Base-by-base conservation (phyloP, 345 rosid genomes). In the Salix purpurea region DNA sequence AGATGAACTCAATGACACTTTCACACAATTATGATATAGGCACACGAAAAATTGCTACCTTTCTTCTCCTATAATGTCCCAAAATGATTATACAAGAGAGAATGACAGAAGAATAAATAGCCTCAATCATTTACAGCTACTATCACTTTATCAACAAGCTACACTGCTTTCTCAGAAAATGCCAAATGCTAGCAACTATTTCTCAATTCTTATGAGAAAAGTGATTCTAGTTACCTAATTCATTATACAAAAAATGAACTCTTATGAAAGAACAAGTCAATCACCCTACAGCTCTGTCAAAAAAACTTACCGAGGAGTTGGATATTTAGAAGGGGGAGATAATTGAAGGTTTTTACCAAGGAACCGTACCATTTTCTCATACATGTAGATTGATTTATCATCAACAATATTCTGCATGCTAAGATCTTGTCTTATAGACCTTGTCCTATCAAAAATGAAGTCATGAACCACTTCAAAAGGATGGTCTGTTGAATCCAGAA, bases 371-470 rank as follows among this genome's bases (percentile, higher is more conserved):
- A 94, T 92, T 88, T 91, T 84, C 81, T 93, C 97, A 4, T 88
- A 92, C 83, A 95, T 89, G 88, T 46, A 32, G 82, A 95, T 84
- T 60, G 82, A 96, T 87, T 79, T 80, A 50, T 86, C 85, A 75
- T 82, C 85, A 78, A 84, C 86, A 76, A 95, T 83, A 76, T 89
- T 88, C 82, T 95, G 99, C 93, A 93, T 95, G 83, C 87, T 90
- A 60, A 92, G 90, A 79, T 95, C 99, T 84, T 95, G 97, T 82
- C 99, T 88, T 65, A 95, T 84, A 67, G 99, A 95, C 86, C 99
- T 87, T 52, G 91, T 92, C 88, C 99, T 88, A 80, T 95, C 98
- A 85, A 89, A 95, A 72, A 95, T 72, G 80, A 95, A 95, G 89
- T 90, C 99, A 84, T 93, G 99, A 87, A 91, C 83, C 67, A 84